phyloP scores from a whole-genome alignment of 2,329 filamentous ascomycete species.

The Clonostachys solani region DNA sequence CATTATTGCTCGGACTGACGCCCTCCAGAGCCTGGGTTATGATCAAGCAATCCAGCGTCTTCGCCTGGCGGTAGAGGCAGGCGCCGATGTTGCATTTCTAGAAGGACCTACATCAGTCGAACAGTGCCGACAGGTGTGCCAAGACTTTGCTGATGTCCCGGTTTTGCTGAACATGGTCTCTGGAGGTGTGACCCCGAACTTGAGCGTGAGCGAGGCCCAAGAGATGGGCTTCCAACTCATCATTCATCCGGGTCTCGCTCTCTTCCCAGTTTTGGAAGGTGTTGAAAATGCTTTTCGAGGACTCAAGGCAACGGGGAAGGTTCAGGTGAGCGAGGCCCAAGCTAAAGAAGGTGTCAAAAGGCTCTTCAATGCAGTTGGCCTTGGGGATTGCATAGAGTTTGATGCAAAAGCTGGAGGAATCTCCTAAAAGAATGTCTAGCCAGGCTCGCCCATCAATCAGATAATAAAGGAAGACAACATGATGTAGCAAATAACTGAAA shows the following conservation, averaged over 20 bases:
- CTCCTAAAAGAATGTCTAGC: too few relatives aligned
- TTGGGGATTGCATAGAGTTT: too few relatives aligned
- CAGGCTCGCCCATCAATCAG: too few relatives aligned
- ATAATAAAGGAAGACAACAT: too few relatives aligned
- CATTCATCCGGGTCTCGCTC: constrained; percentile 23
- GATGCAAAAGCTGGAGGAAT: too few relatives aligned
- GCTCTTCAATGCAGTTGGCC: too few relatives aligned
- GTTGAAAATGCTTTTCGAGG: too few relatives aligned
- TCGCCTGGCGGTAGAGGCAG: constrained; percentile 42
- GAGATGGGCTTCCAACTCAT: constrained; percentile 54
- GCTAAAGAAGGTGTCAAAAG: too few relatives aligned
- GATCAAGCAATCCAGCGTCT: constrained; percentile 50
- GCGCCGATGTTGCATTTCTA: constrained; percentile 56
- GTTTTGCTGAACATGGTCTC: constrained; percentile 55
- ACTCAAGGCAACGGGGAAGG: too few relatives aligned
- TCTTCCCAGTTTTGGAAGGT: too few relatives aligned
- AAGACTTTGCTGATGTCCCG: constrained; percentile 42
- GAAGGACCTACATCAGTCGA: constrained; percentile 52
- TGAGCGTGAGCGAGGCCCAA: constrained; percentile 46
- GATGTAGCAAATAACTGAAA: too few relatives aligned
- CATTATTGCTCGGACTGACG: constrained; percentile 62
- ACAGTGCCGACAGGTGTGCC: constrained; percentile 39
- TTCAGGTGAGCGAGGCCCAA: too few relatives aligned
- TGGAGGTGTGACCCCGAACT: constrained; percentile 50
- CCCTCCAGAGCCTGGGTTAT: constrained; percentile 51